Base-by-base conservation (phyloP, 805 yeast genomes). In the Candida pseudoglaebosa region DNA sequence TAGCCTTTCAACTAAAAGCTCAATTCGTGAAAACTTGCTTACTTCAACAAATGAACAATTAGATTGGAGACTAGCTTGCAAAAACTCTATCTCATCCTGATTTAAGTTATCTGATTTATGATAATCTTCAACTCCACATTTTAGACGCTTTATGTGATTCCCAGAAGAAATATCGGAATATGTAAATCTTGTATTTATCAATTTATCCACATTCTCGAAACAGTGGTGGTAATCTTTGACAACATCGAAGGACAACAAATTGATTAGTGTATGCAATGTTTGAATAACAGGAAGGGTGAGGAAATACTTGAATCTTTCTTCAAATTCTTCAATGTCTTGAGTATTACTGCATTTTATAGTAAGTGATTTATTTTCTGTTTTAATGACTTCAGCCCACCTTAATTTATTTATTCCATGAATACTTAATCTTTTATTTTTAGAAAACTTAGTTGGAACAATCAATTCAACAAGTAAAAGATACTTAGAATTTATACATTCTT, bases 381-480 rank as follows among this genome's bases (percentile, higher is more conserved):
- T 36, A 22, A 21, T 16, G 15, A 30, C 32, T 16, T 28, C 13
- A 22, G 33, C 34, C 21, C 24, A 32, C 13, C 35, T 32, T 19
- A 55, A 37, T 5, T 46, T 14, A 33, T 39, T 40, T 8, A 61
- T 34, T 1, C 68, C 68, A 39, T 43, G 50, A 19, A 48, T 40
- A 15, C 49, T 45, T 24, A 56, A 37, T 4, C 64, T 43, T 4
- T 21, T 19, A 17, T 40, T 42, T 15, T 47, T 52, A 1, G 59
- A 53, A 22, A 41, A 50, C 28, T 49, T 52, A 35, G 53, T 55
- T 0, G 67, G 65, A 36, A 52, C 54, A 8, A 52, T 47, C 9
- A 63, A 36, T 24, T 57, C 61, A 12, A 61, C 9, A 13, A 60
- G 40, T 3, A 48, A 46, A 3, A 60, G 35, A 10, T 24, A 18